Conservation (phyloP, 2,329 filamentous ascomycete species). For the Fusarium caatingaense region DNA sequence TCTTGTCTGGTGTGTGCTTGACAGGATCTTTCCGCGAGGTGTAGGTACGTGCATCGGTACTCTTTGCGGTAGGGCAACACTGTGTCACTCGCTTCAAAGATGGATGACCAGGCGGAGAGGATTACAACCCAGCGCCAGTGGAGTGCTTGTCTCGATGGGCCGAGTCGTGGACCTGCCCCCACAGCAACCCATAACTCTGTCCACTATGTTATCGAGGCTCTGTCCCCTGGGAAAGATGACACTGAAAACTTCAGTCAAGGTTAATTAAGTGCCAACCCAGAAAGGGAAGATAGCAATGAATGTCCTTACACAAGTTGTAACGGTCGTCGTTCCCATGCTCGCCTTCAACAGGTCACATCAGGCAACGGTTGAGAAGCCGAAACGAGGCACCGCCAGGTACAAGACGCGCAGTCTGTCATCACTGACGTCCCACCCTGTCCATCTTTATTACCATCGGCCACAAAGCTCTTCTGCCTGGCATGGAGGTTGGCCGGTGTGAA, state of each 20-base stretch:
- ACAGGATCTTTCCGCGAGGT: constrained; percentile 34
- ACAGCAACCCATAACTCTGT: constrained; percentile 21
- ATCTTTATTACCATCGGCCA: constrained; percentile 21
- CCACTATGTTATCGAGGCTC: constrained; percentile 9
- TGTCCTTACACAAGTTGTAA: constrained; percentile 36
- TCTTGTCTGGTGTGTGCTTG: constrained; percentile 7
- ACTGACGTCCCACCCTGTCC: constrained; percentile 37
- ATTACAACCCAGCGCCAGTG: constrained; percentile 7
- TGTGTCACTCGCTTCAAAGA: constrained; percentile 38
- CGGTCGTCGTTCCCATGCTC: constrained; percentile 26
- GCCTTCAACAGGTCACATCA: constrained; percentile 21
- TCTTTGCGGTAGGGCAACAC: constrained; percentile 36
- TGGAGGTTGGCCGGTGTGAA: constrained; percentile 39
- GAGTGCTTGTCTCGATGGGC: constrained; percentile 26
- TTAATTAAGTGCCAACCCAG: constrained; percentile 26
- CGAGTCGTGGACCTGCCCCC: constrained; percentile 34
- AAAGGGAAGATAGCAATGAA: constrained; percentile 21
- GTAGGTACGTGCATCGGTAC: constrained; percentile 15
- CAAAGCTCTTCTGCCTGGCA: constrained; percentile 27
- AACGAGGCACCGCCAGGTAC: constrained; percentile 35
- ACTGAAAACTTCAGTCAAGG: constrained; percentile 8
- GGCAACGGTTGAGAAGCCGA: constrained; percentile 26
- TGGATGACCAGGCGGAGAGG: constrained; percentile 24
- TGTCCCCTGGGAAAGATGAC: constrained; percentile 8
- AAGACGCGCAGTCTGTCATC: constrained; percentile 35